A percentile compares a stretch with the other conserved stretches of the same genome.
Evolutionary conservation across 352 stramenopile genomes (phyloP).

Genomic region (Blastocystis hominis): DNA sequence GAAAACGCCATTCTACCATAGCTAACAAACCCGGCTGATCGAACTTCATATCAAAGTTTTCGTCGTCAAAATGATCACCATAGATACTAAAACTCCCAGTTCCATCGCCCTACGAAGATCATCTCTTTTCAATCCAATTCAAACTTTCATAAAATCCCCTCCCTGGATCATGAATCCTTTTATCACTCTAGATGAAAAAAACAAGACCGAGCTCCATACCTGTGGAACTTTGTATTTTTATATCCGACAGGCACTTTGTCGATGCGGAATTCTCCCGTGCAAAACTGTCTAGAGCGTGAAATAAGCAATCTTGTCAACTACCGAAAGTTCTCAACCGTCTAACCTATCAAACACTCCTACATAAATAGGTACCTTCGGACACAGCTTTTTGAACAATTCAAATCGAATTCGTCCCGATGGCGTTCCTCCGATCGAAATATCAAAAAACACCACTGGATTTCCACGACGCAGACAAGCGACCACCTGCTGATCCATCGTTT

Average conservation of each 20-base stretch:
- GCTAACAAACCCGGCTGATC: constrained; percentile 80
- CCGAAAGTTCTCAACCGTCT: constrained; percentile 63
- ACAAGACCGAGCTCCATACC: background rate
- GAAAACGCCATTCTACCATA: constrained; percentile 68
- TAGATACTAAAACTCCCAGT: constrained; percentile 69
- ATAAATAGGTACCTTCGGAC: constrained; percentile 29
- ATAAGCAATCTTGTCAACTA: background rate
- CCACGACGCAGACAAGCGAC: constrained; percentile 51
- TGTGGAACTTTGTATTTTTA: constrained; percentile 88
- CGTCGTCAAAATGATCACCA: constrained; percentile 88
- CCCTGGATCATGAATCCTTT: constrained; percentile 91
- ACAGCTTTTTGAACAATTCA: constrained; percentile 60
- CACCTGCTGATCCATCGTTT: constrained; percentile 54
- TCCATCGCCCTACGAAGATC: constrained; percentile 29
- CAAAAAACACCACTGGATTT: constrained; percentile 61
- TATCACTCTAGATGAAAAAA: background rate
- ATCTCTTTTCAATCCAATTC: background rate
- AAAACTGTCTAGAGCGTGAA: constrained; percentile 66
- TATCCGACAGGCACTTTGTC: constrained; percentile 79
- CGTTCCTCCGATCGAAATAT: constrained; percentile 59
- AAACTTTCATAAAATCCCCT: constrained; percentile 77
- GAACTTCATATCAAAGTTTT: constrained; percentile 79
- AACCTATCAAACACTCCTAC: background rate
- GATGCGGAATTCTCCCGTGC: constrained; percentile 81
- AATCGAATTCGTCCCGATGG: constrained; percentile 58